Percentiles rank a stretch among this genome's conserved stretches.
Conservation (phyloP, 139 green algal species). For the Tetratostichococcus sp. region DNA sequence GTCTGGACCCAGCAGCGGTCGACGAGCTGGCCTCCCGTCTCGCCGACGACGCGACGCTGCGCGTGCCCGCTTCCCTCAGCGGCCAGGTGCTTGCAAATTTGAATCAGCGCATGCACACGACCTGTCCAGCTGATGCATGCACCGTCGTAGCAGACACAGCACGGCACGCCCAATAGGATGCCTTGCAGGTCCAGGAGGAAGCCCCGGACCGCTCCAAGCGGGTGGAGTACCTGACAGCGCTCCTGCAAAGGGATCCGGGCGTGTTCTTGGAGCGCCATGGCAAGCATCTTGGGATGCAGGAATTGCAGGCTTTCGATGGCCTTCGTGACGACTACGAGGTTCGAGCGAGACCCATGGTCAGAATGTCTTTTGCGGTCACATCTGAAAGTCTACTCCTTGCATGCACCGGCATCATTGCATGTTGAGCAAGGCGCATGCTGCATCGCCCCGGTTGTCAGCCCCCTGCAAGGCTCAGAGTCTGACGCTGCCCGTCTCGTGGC, state of each 20-base stretch:
- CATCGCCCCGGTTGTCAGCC: too few species aligned
- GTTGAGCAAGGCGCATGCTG: too few species aligned
- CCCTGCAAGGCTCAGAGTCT: too few species aligned
- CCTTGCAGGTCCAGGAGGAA: background rate
- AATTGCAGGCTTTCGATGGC: constrained; percentile 36
- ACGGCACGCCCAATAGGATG: background rate
- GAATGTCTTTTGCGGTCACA: too few species aligned
- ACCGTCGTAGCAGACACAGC: too few species aligned
- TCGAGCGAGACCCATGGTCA: background rate
- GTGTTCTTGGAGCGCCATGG: constrained; percentile 52
- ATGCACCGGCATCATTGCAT: too few species aligned
- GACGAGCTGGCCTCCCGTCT: constrained; percentile 16
- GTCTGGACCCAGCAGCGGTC: constrained; percentile 2
- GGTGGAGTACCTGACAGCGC: constrained; percentile 26
- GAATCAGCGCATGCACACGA: too few species aligned
- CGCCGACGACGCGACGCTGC: constrained; percentile 8
- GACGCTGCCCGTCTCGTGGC: background rate
- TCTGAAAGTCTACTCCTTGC: too few species aligned
- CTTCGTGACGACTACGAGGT: constrained; percentile 29
- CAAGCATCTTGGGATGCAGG: constrained; percentile 15
- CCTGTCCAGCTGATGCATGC: too few species aligned
- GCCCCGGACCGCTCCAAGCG: background rate
- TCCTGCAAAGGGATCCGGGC: constrained; percentile 43
- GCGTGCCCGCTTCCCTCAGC: constrained; percentile 14
- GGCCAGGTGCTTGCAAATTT: too few species aligned